A percentile compares a stretch with the other conserved stretches of the same genome.
phyloP scores from a whole-genome alignment of 148 eudicot genomes.

The Rhododendron williamsianum region DNA sequence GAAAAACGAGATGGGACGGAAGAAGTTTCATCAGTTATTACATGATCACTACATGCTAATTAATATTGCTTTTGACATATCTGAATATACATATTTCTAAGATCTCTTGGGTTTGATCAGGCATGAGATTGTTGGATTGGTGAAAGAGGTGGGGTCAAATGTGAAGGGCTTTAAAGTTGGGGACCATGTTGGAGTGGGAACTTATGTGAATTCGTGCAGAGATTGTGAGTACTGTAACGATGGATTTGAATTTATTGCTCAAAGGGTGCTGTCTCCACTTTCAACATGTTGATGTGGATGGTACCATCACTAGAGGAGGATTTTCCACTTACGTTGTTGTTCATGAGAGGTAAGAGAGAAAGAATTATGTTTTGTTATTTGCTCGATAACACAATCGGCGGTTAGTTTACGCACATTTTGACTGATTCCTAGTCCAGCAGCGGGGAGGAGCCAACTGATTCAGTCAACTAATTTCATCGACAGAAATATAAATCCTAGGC shows the following conservation, averaged over 20 bases:
- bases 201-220: conserved; percentile 76
- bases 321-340: conserved; percentile 63
- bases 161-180: conserved; percentile 64
- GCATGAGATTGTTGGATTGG: conserved; percentile 86
- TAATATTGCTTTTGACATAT: not conserved
- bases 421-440: too few relatives aligned
- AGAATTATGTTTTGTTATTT: too few relatives aligned
- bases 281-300: conserved; percentile 56
- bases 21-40: not conserved
- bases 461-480: too few relatives aligned
- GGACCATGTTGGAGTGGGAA: conserved; percentile 76
- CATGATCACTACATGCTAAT: not conserved
- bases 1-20: not conserved
- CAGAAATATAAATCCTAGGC: too few relatives aligned
- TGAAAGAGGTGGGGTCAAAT: conserved; percentile 57
- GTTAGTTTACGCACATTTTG: too few relatives aligned
- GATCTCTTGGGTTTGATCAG: conserved; percentile 18
- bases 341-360: conserved; percentile 45
- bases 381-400: too few relatives aligned
- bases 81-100: too few relatives aligned
- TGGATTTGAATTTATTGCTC: conserved; percentile 53
- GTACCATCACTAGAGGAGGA: conserved; percentile 72
- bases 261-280: conserved; percentile 51
- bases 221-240: conserved; percentile 64
- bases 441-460: too few relatives aligned